A percentile compares a stretch with the other conserved stretches of the same genome.
Conservation (phyloP, 83 land plant species). For the Diphasiastrum complanatum region DNA sequence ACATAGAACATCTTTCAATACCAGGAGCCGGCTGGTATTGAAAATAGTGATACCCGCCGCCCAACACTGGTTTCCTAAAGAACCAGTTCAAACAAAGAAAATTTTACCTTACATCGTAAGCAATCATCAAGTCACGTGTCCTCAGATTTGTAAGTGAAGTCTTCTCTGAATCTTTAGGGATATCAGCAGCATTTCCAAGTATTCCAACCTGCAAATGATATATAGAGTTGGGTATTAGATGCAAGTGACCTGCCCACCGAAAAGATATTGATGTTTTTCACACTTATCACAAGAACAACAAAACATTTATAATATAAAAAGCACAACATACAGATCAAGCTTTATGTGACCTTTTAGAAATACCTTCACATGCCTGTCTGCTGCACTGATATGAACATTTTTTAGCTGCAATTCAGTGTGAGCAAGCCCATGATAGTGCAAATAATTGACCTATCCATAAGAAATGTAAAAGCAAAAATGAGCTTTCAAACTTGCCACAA, state of each 20-base stretch:
- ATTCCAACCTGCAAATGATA: constrained; percentile 57
- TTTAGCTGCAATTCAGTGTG: constrained; percentile 82
- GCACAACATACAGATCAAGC: constrained; percentile 2
- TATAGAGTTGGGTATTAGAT: background rate
- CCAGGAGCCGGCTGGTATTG: background rate
- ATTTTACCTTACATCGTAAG: constrained; percentile 80
- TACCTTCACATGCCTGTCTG: constrained; percentile 85
- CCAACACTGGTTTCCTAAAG: background rate
- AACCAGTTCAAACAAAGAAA: background rate
- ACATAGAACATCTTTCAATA: too few relatives aligned
- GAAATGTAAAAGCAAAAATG: background rate
- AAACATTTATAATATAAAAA: background rate
- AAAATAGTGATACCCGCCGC: background rate
- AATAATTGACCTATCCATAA: constrained; percentile 62
- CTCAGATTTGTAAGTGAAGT: constrained; percentile 30
- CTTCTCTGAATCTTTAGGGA: constrained; percentile 32
- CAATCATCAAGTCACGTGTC: constrained; percentile 72
- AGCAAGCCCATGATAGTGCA: constrained; percentile 87
- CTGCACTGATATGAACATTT: constrained; percentile 84
- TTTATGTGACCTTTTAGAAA: background rate
- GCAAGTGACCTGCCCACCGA: background rate
- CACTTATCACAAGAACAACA: background rate
- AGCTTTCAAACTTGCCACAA: background rate
- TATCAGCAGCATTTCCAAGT: constrained; percentile 80
- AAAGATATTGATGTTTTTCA: background rate